Evolutionary conservation across 164 flowering plant species (phyloP).

Genomic region (Chloranthus sessilifolius): DNA sequence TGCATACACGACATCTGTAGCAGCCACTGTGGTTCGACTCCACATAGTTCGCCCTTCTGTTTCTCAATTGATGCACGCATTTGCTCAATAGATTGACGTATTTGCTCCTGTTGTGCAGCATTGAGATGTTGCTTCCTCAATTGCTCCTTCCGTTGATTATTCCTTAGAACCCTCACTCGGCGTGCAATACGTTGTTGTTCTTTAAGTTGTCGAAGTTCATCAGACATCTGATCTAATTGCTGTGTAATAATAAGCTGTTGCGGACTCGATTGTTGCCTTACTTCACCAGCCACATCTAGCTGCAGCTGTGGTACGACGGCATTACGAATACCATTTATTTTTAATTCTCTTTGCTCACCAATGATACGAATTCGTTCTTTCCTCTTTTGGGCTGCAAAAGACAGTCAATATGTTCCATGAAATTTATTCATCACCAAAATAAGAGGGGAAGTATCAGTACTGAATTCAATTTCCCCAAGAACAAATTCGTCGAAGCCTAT

Average conservation of each 20-base stretch:
- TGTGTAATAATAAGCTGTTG: not conserved
- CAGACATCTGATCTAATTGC: not conserved
- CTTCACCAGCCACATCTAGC: not conserved
- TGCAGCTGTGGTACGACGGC: not conserved
- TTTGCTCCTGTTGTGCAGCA: not conserved
- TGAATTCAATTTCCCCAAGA: no score
- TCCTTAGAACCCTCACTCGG: no score
- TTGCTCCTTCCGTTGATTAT: no score
- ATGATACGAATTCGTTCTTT: not conserved
- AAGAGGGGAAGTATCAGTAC: no score
- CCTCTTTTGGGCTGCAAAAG: slow-evolving; percentile 3
- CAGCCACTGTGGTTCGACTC: not conserved
- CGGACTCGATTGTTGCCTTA: not conserved
- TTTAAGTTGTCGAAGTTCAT: no score
- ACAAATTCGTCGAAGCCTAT: no score
- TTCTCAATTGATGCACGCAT: not conserved
- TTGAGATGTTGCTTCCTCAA: slow-evolving; percentile 1
- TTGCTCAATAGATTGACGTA: not conserved
- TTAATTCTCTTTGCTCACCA: not conserved
- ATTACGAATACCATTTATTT: not conserved
- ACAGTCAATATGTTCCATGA: not conserved
- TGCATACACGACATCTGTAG: not conserved
- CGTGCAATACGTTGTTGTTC: no score
- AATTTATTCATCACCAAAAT: no score
- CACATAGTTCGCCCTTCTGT: not conserved